Base-by-base conservation (phyloP, 2,329 filamentous ascomycete species). In the Fusarium sp. region DNA sequence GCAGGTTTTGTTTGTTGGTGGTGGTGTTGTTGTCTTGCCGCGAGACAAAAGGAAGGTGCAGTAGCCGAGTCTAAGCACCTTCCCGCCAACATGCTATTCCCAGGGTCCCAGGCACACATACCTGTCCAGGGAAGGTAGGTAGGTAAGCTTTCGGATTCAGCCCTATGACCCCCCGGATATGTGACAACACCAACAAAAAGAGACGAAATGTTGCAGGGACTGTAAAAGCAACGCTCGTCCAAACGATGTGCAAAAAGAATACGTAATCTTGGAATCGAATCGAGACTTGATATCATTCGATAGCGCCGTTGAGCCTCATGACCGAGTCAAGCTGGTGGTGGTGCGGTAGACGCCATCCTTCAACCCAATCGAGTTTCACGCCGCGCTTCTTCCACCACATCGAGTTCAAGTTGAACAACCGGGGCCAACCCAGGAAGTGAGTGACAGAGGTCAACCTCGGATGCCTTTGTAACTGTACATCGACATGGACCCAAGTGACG, bases 241-340 rank as follows among this genome's bases (percentile, higher is more conserved):
- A 24, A 14, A n/a, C 4, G 47, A 20, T 8, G 4, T 5, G 47
- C 31, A 61, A 70, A 61, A 70, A 14, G 8, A 37, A 18, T 71
- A 67, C 67, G 68, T 71, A 64, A 71, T 71, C 67, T n/a, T 67
- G 69, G 69, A 71, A 71, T 71, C 69, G 69, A 71, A 71, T 62
- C 68, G 68, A 18, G 42, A 1, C 7, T 45, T n/a, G 31, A 29
- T 62, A 8, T 18, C 56, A 5, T 9, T 2, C 7, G 2, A 0
- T 6, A 0, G 0, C 0, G 2, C 14, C 56, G 8, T 40, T 52
- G 4, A 24, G 31, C 2, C 2, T 40, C 5, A 61, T 50, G 60
- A 3, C 11, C 1, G n/a, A 14, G 13, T 0, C 1, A 5, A 29
- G 24, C 3, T 1, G 13, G 14, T 31, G 24, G 20, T 20, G 13